Conservation (phyloP, 2,329 filamentous ascomycete genomes). For the Lachnellula hyalina region DNA sequence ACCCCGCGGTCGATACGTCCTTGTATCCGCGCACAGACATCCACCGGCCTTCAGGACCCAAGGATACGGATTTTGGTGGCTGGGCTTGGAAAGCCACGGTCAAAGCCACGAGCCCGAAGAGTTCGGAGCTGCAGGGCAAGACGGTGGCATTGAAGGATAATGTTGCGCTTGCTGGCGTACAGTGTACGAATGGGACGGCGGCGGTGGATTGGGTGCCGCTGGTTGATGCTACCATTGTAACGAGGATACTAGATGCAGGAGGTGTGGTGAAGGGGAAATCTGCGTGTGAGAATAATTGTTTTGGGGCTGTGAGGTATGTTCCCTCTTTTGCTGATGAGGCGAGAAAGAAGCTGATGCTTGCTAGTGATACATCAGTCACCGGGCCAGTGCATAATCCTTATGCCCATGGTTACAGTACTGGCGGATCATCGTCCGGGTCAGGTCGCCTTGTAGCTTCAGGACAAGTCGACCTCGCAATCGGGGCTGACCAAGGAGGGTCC, state of each 20-base stretch:
- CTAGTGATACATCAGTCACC: conserved; percentile 20
- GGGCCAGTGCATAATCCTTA: conserved; percentile 39
- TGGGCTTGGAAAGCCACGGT: conserved; percentile 44
- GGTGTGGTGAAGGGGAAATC: conserved; percentile 21
- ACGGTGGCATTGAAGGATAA: conserved; percentile 24
- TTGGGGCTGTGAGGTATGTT: conserved; percentile 21
- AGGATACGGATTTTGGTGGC: conserved; percentile 18
- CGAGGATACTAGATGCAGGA: conserved; percentile 21
- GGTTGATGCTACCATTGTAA: conserved; percentile 22
- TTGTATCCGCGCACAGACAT: conserved; percentile 23
- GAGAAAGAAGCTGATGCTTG: background rate
- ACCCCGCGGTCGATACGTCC: conserved; percentile 12
- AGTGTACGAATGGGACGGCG: conserved; percentile 23
- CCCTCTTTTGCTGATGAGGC: background rate
- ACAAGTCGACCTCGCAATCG: conserved; percentile 37
- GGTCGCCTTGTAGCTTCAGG: conserved; percentile 41
- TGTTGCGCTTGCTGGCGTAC: conserved; percentile 20
- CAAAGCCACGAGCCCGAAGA: conserved; percentile 27
- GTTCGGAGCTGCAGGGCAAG: conserved; percentile 12
- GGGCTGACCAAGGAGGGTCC: conserved; percentile 27
- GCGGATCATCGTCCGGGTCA: conserved; percentile 45
- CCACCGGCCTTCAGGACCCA: conserved; percentile 13
- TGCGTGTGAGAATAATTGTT: conserved; percentile 26
- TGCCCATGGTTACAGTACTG: conserved; percentile 40
- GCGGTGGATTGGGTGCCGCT: conserved; percentile 20